Evolutionary conservation across 2,329 filamentous ascomycete species (phyloP), one percentile per base, ranked within the genome.

Genomic region (Cercospora sesami): DNA sequence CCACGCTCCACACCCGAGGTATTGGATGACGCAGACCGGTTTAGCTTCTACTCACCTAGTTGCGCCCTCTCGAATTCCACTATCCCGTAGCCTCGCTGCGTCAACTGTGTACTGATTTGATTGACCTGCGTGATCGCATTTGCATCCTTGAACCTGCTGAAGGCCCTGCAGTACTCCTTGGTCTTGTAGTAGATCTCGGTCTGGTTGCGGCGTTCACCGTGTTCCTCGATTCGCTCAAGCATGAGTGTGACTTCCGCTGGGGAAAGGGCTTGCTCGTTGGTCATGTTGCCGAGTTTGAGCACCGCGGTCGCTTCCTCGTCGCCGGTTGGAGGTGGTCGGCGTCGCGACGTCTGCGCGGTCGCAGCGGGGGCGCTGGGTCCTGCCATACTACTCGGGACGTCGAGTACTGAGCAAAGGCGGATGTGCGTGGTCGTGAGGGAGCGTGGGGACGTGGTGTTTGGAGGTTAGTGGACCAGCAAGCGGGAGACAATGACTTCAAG

Each of bases 101-200:
- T 91, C 74, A 99, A 83, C 78, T 93, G 89, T 28, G 67, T 72
- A 30, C 71, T 73, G 62, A 75, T 75, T 55, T 71, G 72, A 61
- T 76, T 86, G 74, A 97, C 84, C 68, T 92, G 89, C 81, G 96
- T 93, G 33, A 98, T 93, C n/a, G 93, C 92, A 82, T 97, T 92
- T 77, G 97, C 91, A 73, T 95, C 90, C 83, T 97, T 96, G 86
- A 98, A 98, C 39, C 95, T 91, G 18, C 94, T 91, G 81, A 99
- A 99, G 1, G 51, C 57, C 33, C 58, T 66, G 64, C 98, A 88
- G 81, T 99, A 98, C 77, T 94, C 92, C 72, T 93, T 86, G 28
- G 74, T 77, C 65, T 76, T 76, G 69, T 72, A 65, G 69, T 72
- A 74, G 65, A 74, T 67, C 60, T 79, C 79, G 74, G 77, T 79